phyloP scores from a whole-genome alignment of 306 rosid genomes.

The Ceratonia siliqua region DNA sequence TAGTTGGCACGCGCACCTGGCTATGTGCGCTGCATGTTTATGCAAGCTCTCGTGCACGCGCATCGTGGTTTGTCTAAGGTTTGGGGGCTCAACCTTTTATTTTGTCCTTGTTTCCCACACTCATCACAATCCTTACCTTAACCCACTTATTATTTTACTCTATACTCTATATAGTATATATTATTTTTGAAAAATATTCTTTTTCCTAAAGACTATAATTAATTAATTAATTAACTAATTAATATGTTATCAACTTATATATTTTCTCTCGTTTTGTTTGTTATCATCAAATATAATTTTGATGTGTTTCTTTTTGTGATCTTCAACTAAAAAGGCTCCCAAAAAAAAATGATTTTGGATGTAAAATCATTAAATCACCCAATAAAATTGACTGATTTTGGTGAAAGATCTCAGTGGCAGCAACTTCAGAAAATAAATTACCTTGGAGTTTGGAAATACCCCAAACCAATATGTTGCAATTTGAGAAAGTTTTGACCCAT shows the following conservation, averaged over 20 bases:
- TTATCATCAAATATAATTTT: not conserved
- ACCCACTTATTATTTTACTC: not conserved
- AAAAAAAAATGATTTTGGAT: too few relatives aligned
- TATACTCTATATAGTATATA: too few relatives aligned
- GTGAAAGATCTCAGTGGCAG: too few relatives aligned
- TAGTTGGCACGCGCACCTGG: constrained; percentile 59
- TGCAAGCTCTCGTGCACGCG: constrained; percentile 47
- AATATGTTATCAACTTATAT: not conserved
- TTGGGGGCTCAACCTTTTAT: constrained; percentile 53
- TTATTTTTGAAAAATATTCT: too few relatives aligned
- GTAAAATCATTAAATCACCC: too few relatives aligned
- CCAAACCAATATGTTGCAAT: too few relatives aligned
- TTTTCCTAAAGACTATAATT: too few relatives aligned
- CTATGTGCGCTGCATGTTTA: constrained; percentile 46
- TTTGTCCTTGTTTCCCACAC: constrained; percentile 7
- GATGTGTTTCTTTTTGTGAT: not conserved
- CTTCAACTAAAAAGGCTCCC: not conserved
- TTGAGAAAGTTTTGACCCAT: too few relatives aligned
- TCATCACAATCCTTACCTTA: not conserved
- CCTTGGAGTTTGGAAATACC: too few relatives aligned
- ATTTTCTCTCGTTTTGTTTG: too few relatives aligned
- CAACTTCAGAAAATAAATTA: too few relatives aligned
- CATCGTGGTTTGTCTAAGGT: constrained; percentile 39
- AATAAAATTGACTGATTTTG: too few relatives aligned
- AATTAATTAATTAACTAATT: not conserved